Percentiles rank a stretch among this genome's conserved stretches.
These are phyloP conservation scores for Blastomyces silverae DNA, from an alignment of 2,329 filamentous ascomycete species.

Conservation along the genomic window DNA sequence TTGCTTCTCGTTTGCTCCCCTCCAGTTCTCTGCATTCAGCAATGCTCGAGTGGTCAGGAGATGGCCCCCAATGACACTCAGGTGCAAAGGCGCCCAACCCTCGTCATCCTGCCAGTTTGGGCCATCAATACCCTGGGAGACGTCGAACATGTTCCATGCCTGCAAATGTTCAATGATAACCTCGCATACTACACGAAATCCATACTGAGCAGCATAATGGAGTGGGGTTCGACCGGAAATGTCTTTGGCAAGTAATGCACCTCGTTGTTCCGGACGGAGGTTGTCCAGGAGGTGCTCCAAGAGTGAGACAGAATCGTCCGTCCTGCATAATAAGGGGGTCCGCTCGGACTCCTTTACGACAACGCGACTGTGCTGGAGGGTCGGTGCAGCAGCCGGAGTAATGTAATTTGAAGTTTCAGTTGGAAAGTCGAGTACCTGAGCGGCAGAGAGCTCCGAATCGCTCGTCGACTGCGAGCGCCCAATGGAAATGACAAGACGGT, in stretches of 20 bases:
- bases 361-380: conserved; percentile 54
- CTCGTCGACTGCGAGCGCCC: conserved; percentile 62
- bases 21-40: conserved; percentile 72
- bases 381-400: conserved; percentile 66
- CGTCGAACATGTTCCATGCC: conserved; percentile 78
- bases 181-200: conserved; percentile 84
- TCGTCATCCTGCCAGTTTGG: conserved; percentile 86
- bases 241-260: conserved; percentile 48
- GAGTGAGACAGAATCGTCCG: conserved; percentile 70
- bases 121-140: conserved; percentile 78
- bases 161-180: conserved; percentile 84
- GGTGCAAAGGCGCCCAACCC: conserved; percentile 81
- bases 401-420: conserved; percentile 64
- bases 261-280: conserved; percentile 60
- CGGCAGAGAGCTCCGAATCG: conserved; percentile 47
- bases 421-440: conserved; percentile 45
- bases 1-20: conserved; percentile 54
- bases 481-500: conserved; percentile 86
- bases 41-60: conserved; percentile 75
- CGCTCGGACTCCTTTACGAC: conserved; percentile 61
- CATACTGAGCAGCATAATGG: conserved; percentile 67
- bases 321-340: conserved; percentile 53
- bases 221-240: conserved; percentile 22
- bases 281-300: conserved; percentile 58
- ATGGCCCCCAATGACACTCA: conserved; percentile 88